These are phyloP conservation scores for Kuraishia piskuri DNA, from an alignment of 805 yeast genomes.

Conservation along the genomic window DNA sequence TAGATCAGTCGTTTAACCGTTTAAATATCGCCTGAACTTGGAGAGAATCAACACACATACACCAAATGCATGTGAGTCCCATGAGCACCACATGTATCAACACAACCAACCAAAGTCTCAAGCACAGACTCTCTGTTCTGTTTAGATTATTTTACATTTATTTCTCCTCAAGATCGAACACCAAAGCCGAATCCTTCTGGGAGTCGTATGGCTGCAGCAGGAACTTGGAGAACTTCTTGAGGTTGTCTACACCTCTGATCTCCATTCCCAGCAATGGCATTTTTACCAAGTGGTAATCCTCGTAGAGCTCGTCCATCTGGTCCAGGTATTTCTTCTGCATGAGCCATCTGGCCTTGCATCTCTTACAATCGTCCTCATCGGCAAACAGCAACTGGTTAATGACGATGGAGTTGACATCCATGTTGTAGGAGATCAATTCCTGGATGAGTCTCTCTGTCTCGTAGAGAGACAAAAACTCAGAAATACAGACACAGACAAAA, in stretches of 20 bases:
- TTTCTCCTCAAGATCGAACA: slow-evolving; percentile 46
- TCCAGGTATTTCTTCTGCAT: slow-evolving; percentile 94
- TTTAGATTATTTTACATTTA: too few species aligned
- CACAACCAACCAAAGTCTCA: too few species aligned
- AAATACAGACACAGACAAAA: slow-evolving; percentile 92
- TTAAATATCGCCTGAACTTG: too few species aligned
- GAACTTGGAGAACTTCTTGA: slow-evolving; percentile 76
- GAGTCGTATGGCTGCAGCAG: slow-evolving; percentile 74
- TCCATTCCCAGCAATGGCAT: slow-evolving; percentile 94
- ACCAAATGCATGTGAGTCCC: too few species aligned
- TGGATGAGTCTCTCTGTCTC: slow-evolving; percentile 98
- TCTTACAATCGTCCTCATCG: slow-evolving; percentile 72
- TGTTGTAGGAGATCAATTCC: slow-evolving; percentile 87
- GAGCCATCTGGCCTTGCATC: slow-evolving; percentile 88
- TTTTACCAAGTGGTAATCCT: slow-evolving; percentile 92
- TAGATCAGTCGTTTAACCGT: too few species aligned
- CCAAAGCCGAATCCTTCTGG: slow-evolving; percentile 41
- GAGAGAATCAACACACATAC: too few species aligned
- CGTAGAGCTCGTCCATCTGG: slow-evolving; percentile 93
- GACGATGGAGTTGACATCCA: slow-evolving; percentile 94
- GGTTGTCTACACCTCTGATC: slow-evolving; percentile 85
- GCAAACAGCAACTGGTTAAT: slow-evolving; percentile 91
- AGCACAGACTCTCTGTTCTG: too few species aligned
- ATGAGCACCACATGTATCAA: too few species aligned
- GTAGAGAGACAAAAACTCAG: slow-evolving; percentile 90